Conservation (phyloP, 78 protist genomes). For the Dictyostelium capitatum region DNA sequence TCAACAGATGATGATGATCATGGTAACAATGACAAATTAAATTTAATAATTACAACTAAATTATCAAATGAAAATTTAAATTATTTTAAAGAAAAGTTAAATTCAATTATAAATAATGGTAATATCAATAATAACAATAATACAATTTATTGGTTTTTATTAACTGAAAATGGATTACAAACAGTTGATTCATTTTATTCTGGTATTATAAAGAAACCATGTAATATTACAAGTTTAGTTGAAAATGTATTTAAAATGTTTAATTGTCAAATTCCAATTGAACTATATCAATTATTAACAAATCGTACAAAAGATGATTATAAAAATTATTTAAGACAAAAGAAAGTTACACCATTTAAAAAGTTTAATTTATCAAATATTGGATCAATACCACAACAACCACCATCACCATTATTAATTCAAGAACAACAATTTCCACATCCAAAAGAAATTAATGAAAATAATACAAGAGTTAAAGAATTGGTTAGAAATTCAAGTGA, state of each 20-base stretch:
- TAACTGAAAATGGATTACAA: neutral
- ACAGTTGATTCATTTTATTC: neutral
- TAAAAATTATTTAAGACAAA: neutral
- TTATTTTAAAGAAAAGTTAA: neutral
- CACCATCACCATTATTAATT: neutral
- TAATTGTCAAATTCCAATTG: conserved; percentile 4
- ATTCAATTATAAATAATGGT: neutral
- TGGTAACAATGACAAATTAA: neutral
- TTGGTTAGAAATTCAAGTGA: neutral
- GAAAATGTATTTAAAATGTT: neutral
- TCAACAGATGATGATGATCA: neutral
- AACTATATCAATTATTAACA: conserved; percentile 18
- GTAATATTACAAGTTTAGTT: conserved; percentile 24
- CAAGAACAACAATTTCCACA: neutral
- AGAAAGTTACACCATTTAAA: neutral
- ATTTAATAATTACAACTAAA: neutral
- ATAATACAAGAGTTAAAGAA: neutral
- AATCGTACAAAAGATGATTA: conserved; percentile 14
- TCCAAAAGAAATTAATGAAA: neutral
- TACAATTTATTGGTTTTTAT: conserved; percentile 21
- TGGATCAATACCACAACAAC: neutral
- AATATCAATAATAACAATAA: neutral
- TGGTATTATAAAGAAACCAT: conserved; percentile 55
- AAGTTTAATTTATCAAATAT: neutral
- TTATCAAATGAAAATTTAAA: conserved; percentile 19